phyloP scores from a whole-genome alignment of 2,329 filamentous ascomycete genomes.

The Blastomyces percursus region DNA sequence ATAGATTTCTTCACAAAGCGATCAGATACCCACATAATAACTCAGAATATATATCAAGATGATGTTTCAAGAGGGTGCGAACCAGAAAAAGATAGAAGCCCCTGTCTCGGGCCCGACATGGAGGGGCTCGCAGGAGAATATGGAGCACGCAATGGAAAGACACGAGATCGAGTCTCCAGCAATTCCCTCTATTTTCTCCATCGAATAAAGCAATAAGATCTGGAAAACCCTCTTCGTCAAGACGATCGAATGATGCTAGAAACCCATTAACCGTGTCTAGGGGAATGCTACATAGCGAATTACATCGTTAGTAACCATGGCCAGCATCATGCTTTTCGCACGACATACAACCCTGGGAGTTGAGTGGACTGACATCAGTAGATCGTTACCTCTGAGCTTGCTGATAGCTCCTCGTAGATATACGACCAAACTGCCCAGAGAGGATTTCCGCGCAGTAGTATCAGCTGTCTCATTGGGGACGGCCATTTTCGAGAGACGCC shows the following conservation, averaged over 20 bases:
- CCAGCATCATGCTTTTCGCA: neutral
- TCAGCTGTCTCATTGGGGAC: neutral
- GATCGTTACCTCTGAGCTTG: neutral
- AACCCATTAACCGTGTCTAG: constrained; percentile 7
- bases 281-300: constrained; percentile 8
- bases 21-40: neutral
- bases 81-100: constrained; percentile 14
- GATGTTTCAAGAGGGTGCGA: neutral
- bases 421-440: constrained; percentile 2
- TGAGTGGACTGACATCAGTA: constrained; percentile 9
- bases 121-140: constrained; percentile 10
- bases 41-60: neutral
- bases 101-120: constrained; percentile 11
- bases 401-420: constrained; percentile 7
- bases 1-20: constrained; percentile 7
- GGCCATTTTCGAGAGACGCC: neutral
- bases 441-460: neutral
- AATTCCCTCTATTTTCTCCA: constrained; percentile 7
- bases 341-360: neutral
- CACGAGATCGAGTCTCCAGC: constrained; percentile 10
- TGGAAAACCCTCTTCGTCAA: constrained; percentile 6
- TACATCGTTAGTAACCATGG: neutral
- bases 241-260: constrained; percentile 2
- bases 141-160: constrained; percentile 14
- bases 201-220: constrained; percentile 11